A percentile compares a stretch with the other conserved stretches of the same genome.
These are phyloP conservation scores for Gaeumannomyces tritici DNA, from an alignment of 2,329 filamentous ascomycete genomes.

Conservation along the genomic window DNA sequence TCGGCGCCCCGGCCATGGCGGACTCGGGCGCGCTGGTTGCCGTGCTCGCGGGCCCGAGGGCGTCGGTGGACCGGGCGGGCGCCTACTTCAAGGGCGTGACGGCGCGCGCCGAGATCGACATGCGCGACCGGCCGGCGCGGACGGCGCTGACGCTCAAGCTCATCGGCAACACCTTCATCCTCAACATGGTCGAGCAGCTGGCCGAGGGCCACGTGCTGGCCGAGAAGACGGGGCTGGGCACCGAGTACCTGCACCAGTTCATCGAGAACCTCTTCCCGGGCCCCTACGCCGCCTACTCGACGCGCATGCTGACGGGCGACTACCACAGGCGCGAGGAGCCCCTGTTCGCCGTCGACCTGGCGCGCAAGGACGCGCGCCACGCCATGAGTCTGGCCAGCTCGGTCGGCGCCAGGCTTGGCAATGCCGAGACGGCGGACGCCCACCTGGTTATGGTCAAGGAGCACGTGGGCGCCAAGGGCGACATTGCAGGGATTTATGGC, in stretches of 20 bases:
- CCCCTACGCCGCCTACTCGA: conserved; percentile 64
- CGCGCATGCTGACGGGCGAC: conserved; percentile 64
- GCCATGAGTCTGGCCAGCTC: conserved; percentile 56
- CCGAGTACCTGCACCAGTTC: conserved; percentile 59
- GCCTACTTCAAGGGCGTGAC: conserved; percentile 69
- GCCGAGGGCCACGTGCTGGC: conserved; percentile 70
- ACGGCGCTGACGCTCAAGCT: conserved; percentile 67
- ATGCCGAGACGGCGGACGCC: conserved; percentile 56
- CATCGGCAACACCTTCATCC: conserved; percentile 76
- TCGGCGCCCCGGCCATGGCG: conserved; percentile 62
- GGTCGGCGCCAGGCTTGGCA: conserved; percentile 52
- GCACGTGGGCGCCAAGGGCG: conserved; percentile 57
- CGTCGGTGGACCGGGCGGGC: conserved; percentile 51
- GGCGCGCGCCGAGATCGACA: conserved; percentile 58
- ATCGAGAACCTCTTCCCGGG: conserved; percentile 68
- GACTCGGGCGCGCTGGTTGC: conserved; percentile 62
- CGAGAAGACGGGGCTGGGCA: conserved; percentile 70
- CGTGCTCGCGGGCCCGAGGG: conserved; percentile 58
- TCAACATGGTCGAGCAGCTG: conserved; percentile 73
- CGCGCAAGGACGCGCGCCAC: conserved; percentile 73
- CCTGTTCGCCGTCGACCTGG: conserved; percentile 75
- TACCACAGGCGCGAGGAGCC: conserved; percentile 70
- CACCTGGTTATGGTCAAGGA: conserved; percentile 63
- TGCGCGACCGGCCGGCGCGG: conserved; percentile 57
- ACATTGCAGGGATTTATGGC: conserved; percentile 77